Percentiles rank a stretch among this genome's conserved stretches.
Conservation (phyloP, 129 eudicot genomes). For the Deinandra increscens region DNA sequence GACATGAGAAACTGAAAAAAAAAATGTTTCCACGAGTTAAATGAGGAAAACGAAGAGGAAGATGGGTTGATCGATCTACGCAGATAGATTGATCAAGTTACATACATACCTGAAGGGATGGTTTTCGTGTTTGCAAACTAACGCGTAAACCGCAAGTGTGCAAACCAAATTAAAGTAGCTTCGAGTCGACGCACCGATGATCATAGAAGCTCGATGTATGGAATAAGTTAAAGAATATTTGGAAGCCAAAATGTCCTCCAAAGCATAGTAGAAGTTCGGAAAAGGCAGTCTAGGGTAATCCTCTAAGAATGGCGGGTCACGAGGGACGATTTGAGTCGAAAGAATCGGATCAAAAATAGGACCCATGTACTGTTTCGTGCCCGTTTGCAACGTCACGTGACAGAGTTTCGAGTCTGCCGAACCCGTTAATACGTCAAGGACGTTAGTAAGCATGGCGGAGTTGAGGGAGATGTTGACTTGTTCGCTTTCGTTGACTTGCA, state of each 20-base stretch:
- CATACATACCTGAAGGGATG: neutral
- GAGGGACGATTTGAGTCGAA: neutral
- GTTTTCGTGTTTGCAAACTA: conserved; percentile 9
- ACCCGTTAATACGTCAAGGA: neutral
- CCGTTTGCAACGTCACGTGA: conserved; percentile 6
- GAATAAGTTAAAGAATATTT: neutral
- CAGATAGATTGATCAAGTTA: no score
- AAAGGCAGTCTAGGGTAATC: neutral
- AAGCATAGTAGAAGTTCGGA: conserved; percentile 3
- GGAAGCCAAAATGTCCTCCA: conserved; percentile 2
- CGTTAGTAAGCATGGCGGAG: conserved; percentile 9
- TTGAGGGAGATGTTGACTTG: neutral
- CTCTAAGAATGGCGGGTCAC: neutral
- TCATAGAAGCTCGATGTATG: neutral
- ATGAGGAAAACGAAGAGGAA: no score
- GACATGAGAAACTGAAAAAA: no score
- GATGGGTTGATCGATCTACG: no score
- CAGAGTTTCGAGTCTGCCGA: neutral
- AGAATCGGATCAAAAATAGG: neutral
- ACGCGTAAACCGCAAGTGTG: neutral
- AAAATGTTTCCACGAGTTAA: no score
- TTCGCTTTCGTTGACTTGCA: neutral
- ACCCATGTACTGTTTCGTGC: neutral
- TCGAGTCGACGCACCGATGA: conserved; percentile 1
- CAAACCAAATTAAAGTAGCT: neutral